Evolutionary conservation across 495 filamentous ascomycete genomes (phyloP).

Genomic region (Hypoxylon lienhwacheense): DNA sequence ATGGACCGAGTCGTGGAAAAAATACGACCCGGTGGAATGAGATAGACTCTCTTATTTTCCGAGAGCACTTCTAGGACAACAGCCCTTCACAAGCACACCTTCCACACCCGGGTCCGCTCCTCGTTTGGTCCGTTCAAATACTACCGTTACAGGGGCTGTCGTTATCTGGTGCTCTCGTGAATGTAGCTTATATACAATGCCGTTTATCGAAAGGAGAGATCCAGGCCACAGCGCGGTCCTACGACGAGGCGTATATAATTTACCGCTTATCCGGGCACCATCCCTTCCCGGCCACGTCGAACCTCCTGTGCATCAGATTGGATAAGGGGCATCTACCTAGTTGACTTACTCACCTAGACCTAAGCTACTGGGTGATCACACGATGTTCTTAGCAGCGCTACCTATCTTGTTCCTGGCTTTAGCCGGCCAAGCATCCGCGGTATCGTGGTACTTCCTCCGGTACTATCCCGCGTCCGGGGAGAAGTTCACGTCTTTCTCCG

Average conservation of each 20-base stretch:
- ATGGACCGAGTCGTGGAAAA: conserved; percentile 26
- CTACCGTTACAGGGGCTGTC: conserved; percentile 1
- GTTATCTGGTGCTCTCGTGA: not conserved
- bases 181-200: conserved; percentile 2
- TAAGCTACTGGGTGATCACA: not conserved
- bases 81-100: conserved; percentile 9
- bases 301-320: not conserved
- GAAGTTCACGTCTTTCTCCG: conserved; percentile 44
- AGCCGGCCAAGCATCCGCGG: conserved; percentile 28
- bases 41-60: conserved; percentile 1
- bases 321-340: too few species aligned
- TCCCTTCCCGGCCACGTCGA: not conserved
- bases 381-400: conserved; percentile 23
- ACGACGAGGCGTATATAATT: conserved; percentile 4
- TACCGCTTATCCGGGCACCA: conserved; percentile 13
- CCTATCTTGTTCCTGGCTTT: conserved; percentile 30
- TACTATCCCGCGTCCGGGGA: conserved; percentile 40
- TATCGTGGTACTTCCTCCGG: conserved; percentile 44
- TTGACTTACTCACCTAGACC: too few species aligned
- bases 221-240: not conserved
- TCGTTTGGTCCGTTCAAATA: not conserved
- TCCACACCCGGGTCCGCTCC: conserved; percentile 19
- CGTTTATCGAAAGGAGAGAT: not conserved
- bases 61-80: not conserved
- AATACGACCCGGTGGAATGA: conserved; percentile 21